These are phyloP conservation scores for Tetrapisispora namnaoensis DNA, from an alignment of 805 yeast genomes.

Conservation along the genomic window DNA sequence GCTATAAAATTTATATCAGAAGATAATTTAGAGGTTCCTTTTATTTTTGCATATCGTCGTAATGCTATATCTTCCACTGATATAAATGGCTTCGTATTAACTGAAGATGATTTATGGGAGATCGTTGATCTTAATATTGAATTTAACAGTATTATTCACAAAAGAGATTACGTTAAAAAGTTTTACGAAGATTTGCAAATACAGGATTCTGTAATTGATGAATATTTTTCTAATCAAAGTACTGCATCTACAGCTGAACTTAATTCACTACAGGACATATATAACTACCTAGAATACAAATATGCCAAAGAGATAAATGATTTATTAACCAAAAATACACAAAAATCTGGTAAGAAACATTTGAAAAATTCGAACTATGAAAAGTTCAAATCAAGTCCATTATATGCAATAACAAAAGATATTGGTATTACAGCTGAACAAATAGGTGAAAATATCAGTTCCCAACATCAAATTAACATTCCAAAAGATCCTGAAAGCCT, in stretches of 20 bases:
- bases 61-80: constrained; percentile 53
- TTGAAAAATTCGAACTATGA: constrained; percentile 55
- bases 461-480: constrained; percentile 57
- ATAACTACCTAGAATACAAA: constrained; percentile 72
- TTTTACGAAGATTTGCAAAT: constrained; percentile 44
- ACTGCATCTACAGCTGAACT: constrained; percentile 54
- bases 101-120: constrained; percentile 88
- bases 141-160: constrained; percentile 73
- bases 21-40: constrained; percentile 84
- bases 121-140: constrained; percentile 79
- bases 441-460: constrained; percentile 71
- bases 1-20: constrained; percentile 62
- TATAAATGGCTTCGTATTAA: constrained; percentile 38
- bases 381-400: constrained; percentile 51
- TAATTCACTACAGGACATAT: constrained; percentile 56
- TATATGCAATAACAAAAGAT: constrained; percentile 56
- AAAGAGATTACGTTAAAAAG: constrained; percentile 52
- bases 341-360: constrained; percentile 38
- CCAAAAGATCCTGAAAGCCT: constrained; percentile 54
- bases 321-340: constrained; percentile 20
- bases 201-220: constrained; percentile 49
- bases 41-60: constrained; percentile 90
- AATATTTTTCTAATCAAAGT: constrained; percentile 45
- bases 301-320: constrained; percentile 38
- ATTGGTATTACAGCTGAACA: constrained; percentile 73